These are phyloP conservation scores for Chenopodium album DNA, from an alignment of 148 eudicot genomes.

Conservation along the genomic window DNA sequence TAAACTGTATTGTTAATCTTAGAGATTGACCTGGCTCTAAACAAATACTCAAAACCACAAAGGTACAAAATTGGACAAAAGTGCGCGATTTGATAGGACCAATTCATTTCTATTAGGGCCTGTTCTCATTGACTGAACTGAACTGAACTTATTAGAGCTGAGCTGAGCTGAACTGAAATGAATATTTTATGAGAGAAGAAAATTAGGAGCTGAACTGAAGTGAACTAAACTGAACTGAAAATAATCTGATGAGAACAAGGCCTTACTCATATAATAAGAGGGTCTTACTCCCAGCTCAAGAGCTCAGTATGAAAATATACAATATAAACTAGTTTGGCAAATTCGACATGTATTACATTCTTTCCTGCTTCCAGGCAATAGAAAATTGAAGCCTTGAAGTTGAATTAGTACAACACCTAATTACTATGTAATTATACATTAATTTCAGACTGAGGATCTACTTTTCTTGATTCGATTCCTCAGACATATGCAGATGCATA, in stretches of 20 bases:
- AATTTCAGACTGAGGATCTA: background rate
- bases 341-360: slow-evolving; percentile 5
- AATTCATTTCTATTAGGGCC: background rate
- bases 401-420: background rate
- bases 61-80: background rate
- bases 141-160: no score
- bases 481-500: slow-evolving; percentile 33
- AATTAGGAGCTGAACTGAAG: no score
- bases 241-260: no score
- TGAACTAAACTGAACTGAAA: no score
- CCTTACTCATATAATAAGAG: background rate
- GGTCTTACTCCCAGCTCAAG: background rate
- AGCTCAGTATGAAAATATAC: background rate
- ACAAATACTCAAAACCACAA: background rate
- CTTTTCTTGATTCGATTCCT: slow-evolving; percentile 30
- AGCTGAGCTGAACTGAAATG: no score
- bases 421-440: slow-evolving; percentile 15
- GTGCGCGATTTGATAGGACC: background rate
- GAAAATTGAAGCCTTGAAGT: background rate
- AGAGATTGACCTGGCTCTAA: no score
- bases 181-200: no score
- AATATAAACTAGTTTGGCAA: background rate
- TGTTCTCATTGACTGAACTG: no score
- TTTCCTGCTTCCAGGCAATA: background rate
- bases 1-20: no score